Evolutionary conservation across 208 protist species (phyloP), one percentile per base, ranked within the genome.

Genomic region (Leishmania arabica): DNA sequence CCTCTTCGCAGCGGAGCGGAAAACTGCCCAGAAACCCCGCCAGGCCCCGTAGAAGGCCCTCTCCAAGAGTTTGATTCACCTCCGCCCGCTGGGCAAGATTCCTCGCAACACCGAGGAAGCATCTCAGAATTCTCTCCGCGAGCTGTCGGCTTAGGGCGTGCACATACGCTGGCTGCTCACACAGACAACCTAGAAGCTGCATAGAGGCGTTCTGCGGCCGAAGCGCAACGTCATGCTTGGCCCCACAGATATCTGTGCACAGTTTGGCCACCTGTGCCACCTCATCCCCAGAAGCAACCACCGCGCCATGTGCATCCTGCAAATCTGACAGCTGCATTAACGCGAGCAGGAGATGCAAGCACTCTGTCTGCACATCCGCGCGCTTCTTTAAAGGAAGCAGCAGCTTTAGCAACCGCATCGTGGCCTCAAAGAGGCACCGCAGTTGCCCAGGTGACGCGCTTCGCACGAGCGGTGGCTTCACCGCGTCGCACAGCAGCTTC

Each of bases 11-110:
- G 77, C 69, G 27, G 24, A 87, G 82, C 19, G 88, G 77, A 60
- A 89, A 92, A 40, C 45, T 65, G 1, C 47, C 27, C 1, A 90
- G 81, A 66, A 89, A 90, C 56, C 87, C 83, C 0, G 75, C 60
- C 34, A 93, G 40, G 11, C 87, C 91, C 8, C 83, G 76, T 0
- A 95, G 82, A 31, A 95, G 78, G 4, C 89, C 91, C 74, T 89
- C 88, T 53, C 78, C 88, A 49, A 93, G 73, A 27, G 79, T 79
- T 66, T 88, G 85, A 68, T 86, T 77, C 42, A 83, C 75, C 54
- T 77, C 54, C 9, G 34, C n/a, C 45, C 75, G 77, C 49, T 77
- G 49, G 11, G 70, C 75, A 11, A 91, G 77, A 19, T 62, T 70
- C 15, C 69, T 58, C 24, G 85, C 84, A 11, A 86, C 81, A 19